Conservation (phyloP, 2,329 filamentous ascomycete genomes). For the Helotiales sp. region DNA sequence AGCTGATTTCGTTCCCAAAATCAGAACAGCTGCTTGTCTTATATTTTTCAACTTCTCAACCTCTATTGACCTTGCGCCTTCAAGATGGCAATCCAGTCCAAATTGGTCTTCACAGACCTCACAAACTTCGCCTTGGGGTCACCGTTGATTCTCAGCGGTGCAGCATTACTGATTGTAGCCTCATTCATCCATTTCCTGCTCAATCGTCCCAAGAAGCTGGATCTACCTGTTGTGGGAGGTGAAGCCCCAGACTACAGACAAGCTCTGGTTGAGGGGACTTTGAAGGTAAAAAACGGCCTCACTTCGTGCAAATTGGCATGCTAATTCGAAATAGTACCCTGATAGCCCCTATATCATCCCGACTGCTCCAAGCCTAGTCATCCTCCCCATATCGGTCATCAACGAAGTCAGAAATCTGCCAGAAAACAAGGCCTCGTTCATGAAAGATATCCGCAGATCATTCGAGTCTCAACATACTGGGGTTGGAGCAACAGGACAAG, state of each 20-base stretch:
- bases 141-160: slow-evolving; percentile 5
- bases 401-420: slow-evolving; percentile 28
- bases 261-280: slow-evolving; percentile 9
- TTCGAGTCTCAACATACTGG: slow-evolving; percentile 25
- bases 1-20: neutral
- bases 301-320: neutral
- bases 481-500: slow-evolving; percentile 18
- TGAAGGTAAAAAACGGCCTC: slow-evolving; percentile 2
- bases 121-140: neutral
- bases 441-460: slow-evolving; percentile 10
- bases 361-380: slow-evolving; percentile 18
- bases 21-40: neutral
- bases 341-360: slow-evolving; percentile 21
- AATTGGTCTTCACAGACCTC: neutral
- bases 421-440: slow-evolving; percentile 27
- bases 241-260: slow-evolving; percentile 2
- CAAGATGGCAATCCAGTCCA: neutral
- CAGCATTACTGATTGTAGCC: slow-evolving; percentile 1
- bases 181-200: slow-evolving; percentile 9
- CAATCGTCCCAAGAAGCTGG: slow-evolving; percentile 10
- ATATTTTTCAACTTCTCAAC: neutral
- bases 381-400: slow-evolving; percentile 25
- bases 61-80: neutral
- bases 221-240: slow-evolving; percentile 7
- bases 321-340: slow-evolving; percentile 17